A percentile compares a stretch with the other conserved stretches of the same genome.
Conservation (phyloP, 148 eudicot genomes). For the Suaeda aralocaspica region DNA sequence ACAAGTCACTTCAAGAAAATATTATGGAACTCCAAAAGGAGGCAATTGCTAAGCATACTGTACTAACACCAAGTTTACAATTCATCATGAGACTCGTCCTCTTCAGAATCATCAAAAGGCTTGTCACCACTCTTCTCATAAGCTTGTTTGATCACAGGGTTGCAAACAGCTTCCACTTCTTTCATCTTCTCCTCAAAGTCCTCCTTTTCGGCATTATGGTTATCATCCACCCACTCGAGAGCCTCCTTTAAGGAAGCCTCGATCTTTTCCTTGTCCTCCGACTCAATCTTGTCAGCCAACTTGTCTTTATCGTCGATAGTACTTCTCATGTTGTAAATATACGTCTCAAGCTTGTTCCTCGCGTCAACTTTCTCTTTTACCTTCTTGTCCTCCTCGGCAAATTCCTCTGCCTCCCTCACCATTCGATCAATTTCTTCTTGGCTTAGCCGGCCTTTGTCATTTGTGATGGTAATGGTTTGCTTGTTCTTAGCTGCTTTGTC, state of each 20-base stretch:
- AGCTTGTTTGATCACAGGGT: conserved; percentile 41
- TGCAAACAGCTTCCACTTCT: conserved; percentile 51
- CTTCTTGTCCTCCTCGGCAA: conserved; percentile 41
- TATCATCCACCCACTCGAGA: conserved; percentile 52
- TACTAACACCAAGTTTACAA: conserved; percentile 17
- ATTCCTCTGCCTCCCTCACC: conserved; percentile 48
- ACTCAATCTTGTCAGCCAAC: conserved; percentile 41
- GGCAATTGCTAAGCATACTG: too few species aligned
- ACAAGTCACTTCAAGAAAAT: neutral
- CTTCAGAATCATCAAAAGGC: conserved; percentile 22
- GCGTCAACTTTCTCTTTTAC: conserved; percentile 39
- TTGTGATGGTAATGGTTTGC: conserved; percentile 47
- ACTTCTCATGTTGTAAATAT: conserved; percentile 48
- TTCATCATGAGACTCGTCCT: conserved; percentile 34
- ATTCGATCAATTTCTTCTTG: conserved; percentile 44
- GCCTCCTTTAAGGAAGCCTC: conserved; percentile 43
- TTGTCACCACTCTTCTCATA: conserved; percentile 38
- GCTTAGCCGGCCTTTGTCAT: conserved; percentile 51
- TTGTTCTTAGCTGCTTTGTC: conserved; percentile 60
- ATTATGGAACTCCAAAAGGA: neutral
- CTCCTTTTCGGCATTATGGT: conserved; percentile 38
- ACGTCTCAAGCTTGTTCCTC: conserved; percentile 44
- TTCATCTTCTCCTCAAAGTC: conserved; percentile 59
- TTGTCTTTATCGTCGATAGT: conserved; percentile 42
- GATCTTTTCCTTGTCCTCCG: conserved; percentile 39